A percentile compares a stretch with the other conserved stretches of the same genome.
Conservation (phyloP, 2,329 filamentous ascomycete species). For the Falciphora oryzae region DNA sequence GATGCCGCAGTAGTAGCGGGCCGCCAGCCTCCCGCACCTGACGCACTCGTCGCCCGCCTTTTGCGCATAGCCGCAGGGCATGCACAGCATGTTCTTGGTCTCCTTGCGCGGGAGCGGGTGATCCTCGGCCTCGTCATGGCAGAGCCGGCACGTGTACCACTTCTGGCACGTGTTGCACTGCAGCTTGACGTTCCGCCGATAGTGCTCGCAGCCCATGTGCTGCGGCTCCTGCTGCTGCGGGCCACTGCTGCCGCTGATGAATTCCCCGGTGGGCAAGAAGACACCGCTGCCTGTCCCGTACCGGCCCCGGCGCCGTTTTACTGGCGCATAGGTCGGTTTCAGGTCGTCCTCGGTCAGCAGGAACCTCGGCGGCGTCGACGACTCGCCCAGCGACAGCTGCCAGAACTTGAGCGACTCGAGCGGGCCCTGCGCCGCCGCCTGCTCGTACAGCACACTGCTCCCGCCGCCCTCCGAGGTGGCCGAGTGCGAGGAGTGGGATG, state of each 20-base stretch:
- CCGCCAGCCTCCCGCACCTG: constrained; percentile 69
- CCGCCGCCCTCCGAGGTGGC: not conserved
- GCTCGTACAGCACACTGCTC: constrained; percentile 26
- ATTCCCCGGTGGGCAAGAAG: constrained; percentile 39
- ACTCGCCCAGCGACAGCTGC: constrained; percentile 42
- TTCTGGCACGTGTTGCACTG: constrained; percentile 84
- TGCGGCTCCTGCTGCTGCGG: constrained; percentile 25
- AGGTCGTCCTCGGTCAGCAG: constrained; percentile 55
- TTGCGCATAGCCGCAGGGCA: constrained; percentile 86
- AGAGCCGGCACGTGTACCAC: constrained; percentile 95
- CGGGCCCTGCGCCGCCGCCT: constrained; percentile 31
- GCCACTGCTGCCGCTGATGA: constrained; percentile 31
- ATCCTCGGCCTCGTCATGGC: constrained; percentile 78
- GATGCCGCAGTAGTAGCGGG: constrained; percentile 87
- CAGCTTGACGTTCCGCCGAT: constrained; percentile 91
- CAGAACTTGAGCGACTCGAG: constrained; percentile 54
- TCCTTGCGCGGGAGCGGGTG: constrained; percentile 74
- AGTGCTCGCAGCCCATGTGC: constrained; percentile 79
- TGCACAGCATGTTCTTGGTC: constrained; percentile 95
- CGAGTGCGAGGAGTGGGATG: constrained; percentile 7
- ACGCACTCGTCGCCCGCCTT: constrained; percentile 72
- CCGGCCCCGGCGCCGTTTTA: constrained; percentile 22
- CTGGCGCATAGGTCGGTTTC: constrained; percentile 59
- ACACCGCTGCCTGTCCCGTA: constrained; percentile 25
- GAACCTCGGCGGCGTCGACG: constrained; percentile 36